phyloP scores from a whole-genome alignment of 257 asterid genomes.

The Nyctanthes arbortristis region DNA sequence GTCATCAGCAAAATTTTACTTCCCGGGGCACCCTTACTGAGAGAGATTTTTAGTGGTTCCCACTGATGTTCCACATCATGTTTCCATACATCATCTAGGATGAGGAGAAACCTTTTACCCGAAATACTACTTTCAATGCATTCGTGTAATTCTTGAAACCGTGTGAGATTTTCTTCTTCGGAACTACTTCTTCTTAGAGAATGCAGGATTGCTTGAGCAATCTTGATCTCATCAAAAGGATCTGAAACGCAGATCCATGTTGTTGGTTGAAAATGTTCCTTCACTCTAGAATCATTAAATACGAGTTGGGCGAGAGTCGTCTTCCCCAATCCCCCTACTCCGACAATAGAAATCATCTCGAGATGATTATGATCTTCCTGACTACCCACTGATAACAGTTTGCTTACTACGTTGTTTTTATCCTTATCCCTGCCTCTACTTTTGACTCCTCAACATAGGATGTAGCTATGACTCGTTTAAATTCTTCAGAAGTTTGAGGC shows the following conservation, averaged over 20 bases:
- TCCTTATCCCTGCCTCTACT: not conserved
- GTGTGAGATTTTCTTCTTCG: no score
- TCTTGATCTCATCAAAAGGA: not conserved
- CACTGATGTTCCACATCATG: not conserved
- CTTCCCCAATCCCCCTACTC: conserved; percentile 14
- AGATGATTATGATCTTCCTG: no score
- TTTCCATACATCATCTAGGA: conserved; percentile 13
- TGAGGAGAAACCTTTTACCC: not conserved
- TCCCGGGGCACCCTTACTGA: not conserved
- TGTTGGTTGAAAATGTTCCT: no score
- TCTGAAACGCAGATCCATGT: conserved; percentile 1
- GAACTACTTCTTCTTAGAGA: not conserved
- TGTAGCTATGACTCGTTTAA: not conserved
- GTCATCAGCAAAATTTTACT: not conserved
- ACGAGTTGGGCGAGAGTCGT: not conserved
- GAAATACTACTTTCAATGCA: not conserved
- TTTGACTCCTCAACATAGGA: not conserved
- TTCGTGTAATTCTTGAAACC: not conserved
- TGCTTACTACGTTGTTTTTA: not conserved
- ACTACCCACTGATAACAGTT: not conserved
- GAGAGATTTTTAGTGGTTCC: not conserved
- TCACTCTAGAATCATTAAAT: not conserved
- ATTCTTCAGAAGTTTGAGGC: not conserved
- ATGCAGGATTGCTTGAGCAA: not conserved
- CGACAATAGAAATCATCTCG: not conserved